phyloP scores from a whole-genome alignment of 2,329 filamentous ascomycete species.

The Balansia obtecta region DNA sequence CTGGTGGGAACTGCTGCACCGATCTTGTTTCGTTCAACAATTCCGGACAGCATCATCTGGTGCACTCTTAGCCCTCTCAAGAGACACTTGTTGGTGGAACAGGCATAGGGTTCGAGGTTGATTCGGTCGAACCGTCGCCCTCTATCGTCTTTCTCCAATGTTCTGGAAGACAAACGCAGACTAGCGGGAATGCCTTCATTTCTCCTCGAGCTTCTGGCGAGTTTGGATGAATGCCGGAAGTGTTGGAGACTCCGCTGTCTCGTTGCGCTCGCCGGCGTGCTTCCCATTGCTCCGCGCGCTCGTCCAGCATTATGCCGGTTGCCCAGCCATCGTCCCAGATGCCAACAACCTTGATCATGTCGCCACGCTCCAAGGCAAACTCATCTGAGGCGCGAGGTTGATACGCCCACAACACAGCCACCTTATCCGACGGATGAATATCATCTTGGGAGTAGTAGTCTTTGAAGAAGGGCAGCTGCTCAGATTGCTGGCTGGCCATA shows the following conservation, averaged over 20 bases:
- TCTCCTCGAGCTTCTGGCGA: conserved; percentile 60
- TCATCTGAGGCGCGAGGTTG: conserved; percentile 89
- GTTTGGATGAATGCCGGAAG: conserved; percentile 47
- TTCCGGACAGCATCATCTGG: background rate
- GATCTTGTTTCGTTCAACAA: background rate
- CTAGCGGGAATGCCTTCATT: conserved; percentile 94
- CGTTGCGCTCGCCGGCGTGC: conserved; percentile 62
- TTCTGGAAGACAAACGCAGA: conserved; percentile 89
- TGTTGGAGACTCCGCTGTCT: conserved; percentile 87
- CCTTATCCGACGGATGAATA: conserved; percentile 81
- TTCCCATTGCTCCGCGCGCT: conserved; percentile 84
- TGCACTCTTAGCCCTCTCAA: conserved; percentile 2
- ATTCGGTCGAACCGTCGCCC: conserved; percentile 62
- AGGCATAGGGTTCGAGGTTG: conserved; percentile 33
- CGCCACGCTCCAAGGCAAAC: conserved; percentile 82
- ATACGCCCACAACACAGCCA: conserved; percentile 92
- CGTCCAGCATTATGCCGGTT: conserved; percentile 73
- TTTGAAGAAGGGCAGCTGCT: conserved; percentile 92
- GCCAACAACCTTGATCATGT: conserved; percentile 95
- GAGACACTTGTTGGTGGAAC: conserved; percentile 1
- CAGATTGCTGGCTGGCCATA: conserved; percentile 78
- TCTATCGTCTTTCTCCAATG: conserved; percentile 97
- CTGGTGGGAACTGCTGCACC: conserved; percentile 1
- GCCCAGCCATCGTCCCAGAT: conserved; percentile 99
- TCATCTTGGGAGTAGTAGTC: conserved; percentile 98